A percentile compares a stretch with the other conserved stretches of the same genome.
phyloP scores from a whole-genome alignment of 2,329 filamentous ascomycete species.

The Albophoma yamanashiensis region DNA sequence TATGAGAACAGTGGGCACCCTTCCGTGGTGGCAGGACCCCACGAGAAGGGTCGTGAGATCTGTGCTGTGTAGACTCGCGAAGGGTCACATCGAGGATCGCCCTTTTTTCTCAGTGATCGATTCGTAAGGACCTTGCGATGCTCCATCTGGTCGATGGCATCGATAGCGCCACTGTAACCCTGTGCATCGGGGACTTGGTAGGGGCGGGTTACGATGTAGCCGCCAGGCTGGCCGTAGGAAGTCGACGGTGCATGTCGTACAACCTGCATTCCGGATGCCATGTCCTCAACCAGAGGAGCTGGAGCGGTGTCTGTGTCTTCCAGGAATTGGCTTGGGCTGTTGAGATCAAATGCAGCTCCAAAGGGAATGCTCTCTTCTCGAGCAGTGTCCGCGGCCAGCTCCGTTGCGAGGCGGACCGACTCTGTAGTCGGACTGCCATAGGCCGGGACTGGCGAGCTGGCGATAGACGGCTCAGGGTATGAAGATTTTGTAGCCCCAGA shows the following conservation, averaged over 20 bases:
- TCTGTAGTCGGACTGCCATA: background rate
- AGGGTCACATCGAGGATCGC: slow-evolving; percentile 7
- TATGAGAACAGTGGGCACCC: slow-evolving; percentile 32
- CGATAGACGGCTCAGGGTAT: background rate
- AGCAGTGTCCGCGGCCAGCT: background rate
- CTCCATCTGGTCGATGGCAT: background rate
- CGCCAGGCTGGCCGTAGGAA: background rate
- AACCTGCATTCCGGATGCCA: too few relatives aligned
- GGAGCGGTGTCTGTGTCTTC: background rate
- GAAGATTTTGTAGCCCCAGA: background rate
- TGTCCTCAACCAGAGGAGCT: background rate
- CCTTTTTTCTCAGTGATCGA: slow-evolving; percentile 2
- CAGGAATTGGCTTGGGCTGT: background rate
- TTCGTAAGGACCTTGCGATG: slow-evolving; percentile 1
- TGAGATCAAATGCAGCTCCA: background rate
- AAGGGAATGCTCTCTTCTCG: background rate
- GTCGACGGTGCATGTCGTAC: background rate
- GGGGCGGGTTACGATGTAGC: background rate
- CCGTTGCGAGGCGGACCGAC: background rate
- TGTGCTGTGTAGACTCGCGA: slow-evolving; percentile 4
- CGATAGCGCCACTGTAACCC: background rate
- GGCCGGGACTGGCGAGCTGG: background rate
- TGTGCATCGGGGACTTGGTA: background rate
- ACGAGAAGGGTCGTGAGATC: slow-evolving; percentile 9
- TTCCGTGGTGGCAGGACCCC: slow-evolving; percentile 17